Evolutionary conservation across 1,139 yeast genomes (phyloP), one percentile per base, ranked within the genome.

Genomic region (Nadsonia starkeyi-henricii): DNA sequence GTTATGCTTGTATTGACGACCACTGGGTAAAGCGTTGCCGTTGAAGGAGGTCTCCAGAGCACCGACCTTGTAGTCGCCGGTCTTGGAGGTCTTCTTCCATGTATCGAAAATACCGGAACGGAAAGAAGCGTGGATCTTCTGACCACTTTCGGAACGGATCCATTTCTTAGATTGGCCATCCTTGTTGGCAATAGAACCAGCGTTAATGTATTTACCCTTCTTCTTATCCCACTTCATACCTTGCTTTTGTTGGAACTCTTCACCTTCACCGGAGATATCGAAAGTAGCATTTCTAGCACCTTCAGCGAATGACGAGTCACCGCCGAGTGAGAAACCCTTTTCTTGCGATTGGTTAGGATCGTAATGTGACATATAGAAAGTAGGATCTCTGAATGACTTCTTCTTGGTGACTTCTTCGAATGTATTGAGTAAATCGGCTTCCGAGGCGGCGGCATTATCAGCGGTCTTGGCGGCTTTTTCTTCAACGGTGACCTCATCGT

Each of bases 61-160:
- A 7, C 88, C 88, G 36, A 72, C 77, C 56, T 73, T 75, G 53
- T 73, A 59, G 21, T 58, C 59, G 19, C 63, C 57, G 42, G 78
- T 72, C 58, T 79, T 81, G 63, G 88, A 77, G 44, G 79, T 78
- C 56, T 80, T 75, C 61, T 81, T 83, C 98, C 97, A 91, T 47
- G 81, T 82, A 51, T 88, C 96, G 61, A 78, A 91, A 58, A 88
- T 79, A 49, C 99, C 99, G 3, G 95, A 81, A 60, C 85, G 75
- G 67, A 81, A 88, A 20, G 94, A 75, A 1, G 98, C 98, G 3
- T 98, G 96, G 50, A 93, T 79, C 64, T 78, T 79, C 59, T 85
- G 89, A 8, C 99, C 99, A 64, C 86, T 81, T 64, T 93, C 99
- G 55, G 97, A 95, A 55, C 88, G 82, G 58, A 93, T 91, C 64